These are phyloP conservation scores for Pulveroboletus sp. DNA, from an alignment of 768 basidiomycete genomes.

Conservation along the genomic window DNA sequence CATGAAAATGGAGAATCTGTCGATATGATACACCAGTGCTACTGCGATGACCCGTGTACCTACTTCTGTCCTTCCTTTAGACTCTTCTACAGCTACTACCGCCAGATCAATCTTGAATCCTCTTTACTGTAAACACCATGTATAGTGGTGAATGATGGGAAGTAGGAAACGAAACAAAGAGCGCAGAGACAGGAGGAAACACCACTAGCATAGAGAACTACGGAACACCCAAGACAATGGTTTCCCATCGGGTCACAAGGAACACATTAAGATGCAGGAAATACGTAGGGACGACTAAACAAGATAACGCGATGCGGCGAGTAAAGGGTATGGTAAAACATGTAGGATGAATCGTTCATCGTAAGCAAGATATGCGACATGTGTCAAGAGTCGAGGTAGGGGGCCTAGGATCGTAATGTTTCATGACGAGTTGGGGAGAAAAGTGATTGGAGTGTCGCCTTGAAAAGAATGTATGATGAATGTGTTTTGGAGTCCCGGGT, in stretches of 20 bases:
- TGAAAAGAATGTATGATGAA: conserved; percentile 16
- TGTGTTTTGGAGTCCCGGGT: conserved; percentile 15
- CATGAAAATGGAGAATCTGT: background rate
- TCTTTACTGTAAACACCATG: conserved; percentile 21
- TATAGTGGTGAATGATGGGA: conserved; percentile 10
- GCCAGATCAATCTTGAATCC: conserved; percentile 24
- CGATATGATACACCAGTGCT: conserved; percentile 27
- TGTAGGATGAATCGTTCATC: conserved; percentile 22
- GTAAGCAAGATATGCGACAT: conserved; percentile 29
- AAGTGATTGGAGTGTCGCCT: conserved; percentile 26
- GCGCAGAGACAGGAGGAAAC: conserved; percentile 1
- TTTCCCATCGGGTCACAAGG: conserved; percentile 20
- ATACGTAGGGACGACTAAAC: conserved; percentile 22
- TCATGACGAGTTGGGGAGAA: conserved; percentile 20
- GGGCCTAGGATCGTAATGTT: conserved; percentile 17
- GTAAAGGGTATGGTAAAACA: conserved; percentile 29
- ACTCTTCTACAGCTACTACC: conserved; percentile 25
- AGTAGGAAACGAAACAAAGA: conserved; percentile 10
- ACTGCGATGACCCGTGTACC: conserved; percentile 24
- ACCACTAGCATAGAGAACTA: conserved; percentile 16
- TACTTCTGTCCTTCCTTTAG: conserved; percentile 31
- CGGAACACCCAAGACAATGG: conserved; percentile 15
- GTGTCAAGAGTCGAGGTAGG: conserved; percentile 11
- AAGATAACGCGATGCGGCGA: conserved; percentile 27
- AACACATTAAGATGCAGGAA: conserved; percentile 23